These are phyloP conservation scores for Scutellaria galericulata DNA, from an alignment of 257 asterid species.

Conservation along the genomic window DNA sequence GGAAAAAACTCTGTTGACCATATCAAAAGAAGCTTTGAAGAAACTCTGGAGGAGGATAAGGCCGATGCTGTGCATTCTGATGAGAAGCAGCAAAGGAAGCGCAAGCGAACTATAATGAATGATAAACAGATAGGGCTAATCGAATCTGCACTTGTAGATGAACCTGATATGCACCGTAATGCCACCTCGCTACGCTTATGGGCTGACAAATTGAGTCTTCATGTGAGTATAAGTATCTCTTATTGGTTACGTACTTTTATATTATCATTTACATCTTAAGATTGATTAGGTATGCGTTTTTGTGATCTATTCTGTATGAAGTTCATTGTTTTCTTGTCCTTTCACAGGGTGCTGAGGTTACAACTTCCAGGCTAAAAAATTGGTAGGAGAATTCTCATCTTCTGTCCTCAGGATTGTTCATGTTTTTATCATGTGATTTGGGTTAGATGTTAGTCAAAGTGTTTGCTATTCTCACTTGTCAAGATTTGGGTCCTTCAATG, in stretches of 20 bases:
- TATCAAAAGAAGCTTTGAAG: constrained; percentile 55
- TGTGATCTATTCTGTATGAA: constrained; percentile 24
- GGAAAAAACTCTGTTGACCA: constrained; percentile 61
- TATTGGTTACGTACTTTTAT: neutral
- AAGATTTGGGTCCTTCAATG: neutral
- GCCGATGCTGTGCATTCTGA: constrained; percentile 61
- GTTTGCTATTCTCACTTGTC: constrained; percentile 16
- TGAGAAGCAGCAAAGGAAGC: constrained; percentile 85
- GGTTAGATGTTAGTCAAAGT: constrained; percentile 20
- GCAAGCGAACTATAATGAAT: constrained; percentile 92
- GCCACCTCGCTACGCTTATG: constrained; percentile 57
- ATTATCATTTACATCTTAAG: constrained; percentile 5
- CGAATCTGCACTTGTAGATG: constrained; percentile 75
- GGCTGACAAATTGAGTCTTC: constrained; percentile 82
- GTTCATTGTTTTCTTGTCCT: constrained; percentile 30
- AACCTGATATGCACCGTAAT: constrained; percentile 96
- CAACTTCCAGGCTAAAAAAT: constrained; percentile 89
- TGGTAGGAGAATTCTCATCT: constrained; percentile 58
- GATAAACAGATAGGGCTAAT: constrained; percentile 76
- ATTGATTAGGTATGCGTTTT: neutral
- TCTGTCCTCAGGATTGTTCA: constrained; percentile 15
- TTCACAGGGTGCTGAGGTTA: constrained; percentile 93
- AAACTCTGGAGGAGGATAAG: constrained; percentile 67
- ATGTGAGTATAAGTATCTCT: constrained; percentile 52
- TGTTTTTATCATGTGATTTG: constrained; percentile 16